phyloP scores from a whole-genome alignment of 306 rosid genomes.

The Rosa multiflora region DNA sequence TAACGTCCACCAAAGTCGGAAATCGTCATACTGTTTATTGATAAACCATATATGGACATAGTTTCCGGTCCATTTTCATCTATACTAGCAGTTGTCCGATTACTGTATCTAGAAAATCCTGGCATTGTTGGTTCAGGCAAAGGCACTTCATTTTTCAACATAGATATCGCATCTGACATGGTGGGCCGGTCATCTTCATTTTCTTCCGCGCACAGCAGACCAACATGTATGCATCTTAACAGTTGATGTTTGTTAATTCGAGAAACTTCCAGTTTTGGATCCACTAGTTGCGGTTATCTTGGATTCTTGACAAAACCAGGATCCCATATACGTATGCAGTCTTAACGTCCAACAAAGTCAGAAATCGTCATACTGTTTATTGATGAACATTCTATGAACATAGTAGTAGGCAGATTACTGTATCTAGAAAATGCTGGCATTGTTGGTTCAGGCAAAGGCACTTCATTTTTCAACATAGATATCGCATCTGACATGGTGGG shows the following conservation, averaged over 20 bases:
- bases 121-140: not conserved
- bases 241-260: not conserved
- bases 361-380: too few species aligned
- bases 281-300: not conserved
- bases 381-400: too few species aligned
- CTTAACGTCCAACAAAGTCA: too few species aligned
- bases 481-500: not conserved
- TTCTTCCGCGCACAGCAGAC: not conserved
- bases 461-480: not conserved
- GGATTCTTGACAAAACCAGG: too few species aligned
- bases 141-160: not conserved
- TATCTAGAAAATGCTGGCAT: not conserved
- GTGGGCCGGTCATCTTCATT: not conserved
- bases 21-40: not conserved
- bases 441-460: not conserved
- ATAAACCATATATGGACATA: not conserved
- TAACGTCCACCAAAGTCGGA: not conserved
- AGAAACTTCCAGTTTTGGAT: not conserved
- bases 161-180: not conserved
- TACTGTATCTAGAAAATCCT: not conserved
- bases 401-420: not conserved
- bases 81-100: not conserved
- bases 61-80: not conserved
- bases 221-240: conserved; percentile 6
- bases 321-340: too few species aligned